Evolutionary conservation across 805 yeast species (phyloP).

Genomic region (Candida sonorensis): DNA sequence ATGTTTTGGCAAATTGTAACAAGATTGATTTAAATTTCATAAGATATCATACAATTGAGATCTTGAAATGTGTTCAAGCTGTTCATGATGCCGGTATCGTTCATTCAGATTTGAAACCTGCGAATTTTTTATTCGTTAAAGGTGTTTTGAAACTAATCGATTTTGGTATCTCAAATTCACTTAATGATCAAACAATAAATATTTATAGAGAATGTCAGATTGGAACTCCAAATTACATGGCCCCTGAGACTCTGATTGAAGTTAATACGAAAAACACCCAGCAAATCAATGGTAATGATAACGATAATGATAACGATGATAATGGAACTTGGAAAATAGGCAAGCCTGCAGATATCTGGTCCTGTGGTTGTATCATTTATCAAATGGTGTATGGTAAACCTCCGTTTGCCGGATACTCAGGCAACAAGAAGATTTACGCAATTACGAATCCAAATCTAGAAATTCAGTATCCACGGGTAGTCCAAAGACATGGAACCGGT

Average conservation of each 20-base stretch:
- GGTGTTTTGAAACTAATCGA: conserved; percentile 86
- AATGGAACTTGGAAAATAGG: conserved; percentile 68
- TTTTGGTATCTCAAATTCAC: conserved; percentile 93
- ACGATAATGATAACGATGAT: conserved; percentile 19
- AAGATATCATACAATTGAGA: conserved; percentile 69
- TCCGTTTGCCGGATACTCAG: conserved; percentile 77
- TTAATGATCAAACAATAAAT: conserved; percentile 87
- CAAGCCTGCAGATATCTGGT: conserved; percentile 95
- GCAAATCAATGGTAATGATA: too few species aligned
- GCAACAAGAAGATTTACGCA: conserved; percentile 72
- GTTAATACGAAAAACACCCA: too few species aligned
- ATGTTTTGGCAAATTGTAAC: conserved; percentile 56
- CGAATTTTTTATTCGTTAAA: conserved; percentile 70
- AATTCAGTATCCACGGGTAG: conserved; percentile 52
- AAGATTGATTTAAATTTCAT: conserved; percentile 70
- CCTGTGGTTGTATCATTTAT: conserved; percentile 92
- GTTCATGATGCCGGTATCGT: conserved; percentile 87
- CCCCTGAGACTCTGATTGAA: conserved; percentile 87
- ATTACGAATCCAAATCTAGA: conserved; percentile 79
- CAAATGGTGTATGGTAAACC: conserved; percentile 94
- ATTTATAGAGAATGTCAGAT: conserved; percentile 84
- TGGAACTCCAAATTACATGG: conserved; percentile 97
- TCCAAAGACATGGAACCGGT: conserved; percentile 1
- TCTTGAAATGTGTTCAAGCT: conserved; percentile 74
- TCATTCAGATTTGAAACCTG: conserved; percentile 44